Conservation (phyloP, 1,284 basidiomycete species). For the Irpex lacteus region DNA sequence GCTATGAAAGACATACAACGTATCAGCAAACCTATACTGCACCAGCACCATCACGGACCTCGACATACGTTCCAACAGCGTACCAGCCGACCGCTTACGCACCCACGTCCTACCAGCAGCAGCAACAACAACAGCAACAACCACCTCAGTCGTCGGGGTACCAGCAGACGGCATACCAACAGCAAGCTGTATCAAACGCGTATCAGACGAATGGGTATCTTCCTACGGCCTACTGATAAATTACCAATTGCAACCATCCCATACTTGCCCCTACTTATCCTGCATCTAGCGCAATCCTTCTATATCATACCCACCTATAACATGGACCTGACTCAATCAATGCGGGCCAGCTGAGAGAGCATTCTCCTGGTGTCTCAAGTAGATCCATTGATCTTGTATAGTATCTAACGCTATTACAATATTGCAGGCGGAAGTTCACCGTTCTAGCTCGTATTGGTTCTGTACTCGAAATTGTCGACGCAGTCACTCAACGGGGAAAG, state of each 20-base stretch:
- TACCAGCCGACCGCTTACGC: constrained; percentile 7
- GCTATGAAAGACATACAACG: neutral
- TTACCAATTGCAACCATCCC: no score
- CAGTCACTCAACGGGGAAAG: no score
- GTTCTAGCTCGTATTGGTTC: no score
- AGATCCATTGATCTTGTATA: no score
- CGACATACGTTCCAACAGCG: constrained; percentile 5
- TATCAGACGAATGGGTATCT: neutral
- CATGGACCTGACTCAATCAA: neutral
- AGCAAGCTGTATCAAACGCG: neutral
- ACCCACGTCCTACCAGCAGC: constrained; percentile 1
- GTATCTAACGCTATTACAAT: no score
- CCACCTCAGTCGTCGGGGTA: neutral
- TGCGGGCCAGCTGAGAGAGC: neutral
- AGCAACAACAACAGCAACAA: constrained; percentile 3
- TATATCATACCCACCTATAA: no score
- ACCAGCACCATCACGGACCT: constrained; percentile 2
- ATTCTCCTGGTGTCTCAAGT: neutral
- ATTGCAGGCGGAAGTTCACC: no score
- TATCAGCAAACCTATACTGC: neutral
- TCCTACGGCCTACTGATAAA: neutral
- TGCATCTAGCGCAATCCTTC: neutral
- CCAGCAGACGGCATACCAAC: constrained; percentile 5
- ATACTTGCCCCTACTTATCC: neutral
- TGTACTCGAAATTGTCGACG: no score